A percentile compares a stretch with the other conserved stretches of the same genome.
phyloP scores from a whole-genome alignment of 1,284 basidiomycete species.

The Cutaneotrichosporon dermatis region DNA sequence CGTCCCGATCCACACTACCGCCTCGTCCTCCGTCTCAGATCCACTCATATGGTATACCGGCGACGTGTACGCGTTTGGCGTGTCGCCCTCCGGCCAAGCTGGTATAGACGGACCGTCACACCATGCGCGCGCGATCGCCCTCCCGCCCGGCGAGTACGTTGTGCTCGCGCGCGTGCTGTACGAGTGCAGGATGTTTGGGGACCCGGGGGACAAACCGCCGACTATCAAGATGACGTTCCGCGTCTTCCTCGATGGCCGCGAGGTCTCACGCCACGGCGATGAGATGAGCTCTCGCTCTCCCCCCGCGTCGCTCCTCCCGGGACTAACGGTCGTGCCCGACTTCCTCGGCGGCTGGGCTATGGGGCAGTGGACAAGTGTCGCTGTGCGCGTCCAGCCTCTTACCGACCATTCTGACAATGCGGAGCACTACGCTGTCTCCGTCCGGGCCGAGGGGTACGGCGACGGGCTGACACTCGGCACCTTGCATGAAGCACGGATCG shows the following conservation, averaged over 20 bases:
- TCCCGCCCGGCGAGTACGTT: slow-evolving; percentile 33
- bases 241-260: slow-evolving; percentile 16
- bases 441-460: slow-evolving; percentile 2
- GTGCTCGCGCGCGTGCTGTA: slow-evolving; percentile 39
- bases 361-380: slow-evolving; percentile 32
- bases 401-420: background rate
- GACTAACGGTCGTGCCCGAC: slow-evolving; percentile 26
- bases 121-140: slow-evolving; percentile 28
- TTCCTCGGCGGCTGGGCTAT: slow-evolving; percentile 33
- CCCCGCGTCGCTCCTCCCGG: background rate
- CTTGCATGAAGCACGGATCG: background rate
- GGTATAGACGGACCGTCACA: slow-evolving; percentile 18
- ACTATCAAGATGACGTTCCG: slow-evolving; percentile 29
- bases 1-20: slow-evolving; percentile 18
- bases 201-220: slow-evolving; percentile 31
- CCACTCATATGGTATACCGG: slow-evolving; percentile 37
- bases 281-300: too few species aligned
- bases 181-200: slow-evolving; percentile 46
- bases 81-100: slow-evolving; percentile 11
- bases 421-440: background rate
- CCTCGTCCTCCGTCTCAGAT: background rate
- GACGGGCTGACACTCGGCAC: background rate
- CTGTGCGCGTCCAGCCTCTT: slow-evolving; percentile 14
- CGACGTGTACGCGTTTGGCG: slow-evolving; percentile 43
- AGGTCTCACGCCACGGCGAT: too few species aligned